A percentile compares a stretch with the other conserved stretches of the same genome.
These are phyloP conservation scores for Rhododendron henanense DNA, from an alignment of 148 eudicot genomes.

Conservation along the genomic window DNA sequence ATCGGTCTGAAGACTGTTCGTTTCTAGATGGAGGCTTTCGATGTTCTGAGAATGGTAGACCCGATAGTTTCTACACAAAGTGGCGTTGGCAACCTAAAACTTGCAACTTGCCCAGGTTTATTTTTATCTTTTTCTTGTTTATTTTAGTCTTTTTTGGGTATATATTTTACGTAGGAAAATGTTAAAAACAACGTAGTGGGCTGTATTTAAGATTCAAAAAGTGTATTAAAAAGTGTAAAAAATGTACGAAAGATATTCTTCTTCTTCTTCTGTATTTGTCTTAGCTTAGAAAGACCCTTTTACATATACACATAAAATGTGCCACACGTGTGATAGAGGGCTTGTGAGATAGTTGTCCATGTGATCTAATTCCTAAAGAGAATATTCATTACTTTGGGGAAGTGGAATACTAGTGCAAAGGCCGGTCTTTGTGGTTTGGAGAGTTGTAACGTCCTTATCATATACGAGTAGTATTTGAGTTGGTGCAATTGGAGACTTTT, in stretches of 20 bases:
- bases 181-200: background rate
- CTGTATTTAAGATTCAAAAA: no score
- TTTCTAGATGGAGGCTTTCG: conserved; percentile 84
- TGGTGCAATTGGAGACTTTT: background rate
- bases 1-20: conserved; percentile 59
- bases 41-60: conserved; percentile 80
- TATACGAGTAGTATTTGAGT: background rate
- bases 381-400: background rate
- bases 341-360: background rate
- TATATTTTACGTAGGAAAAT: background rate
- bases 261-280: no score
- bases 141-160: background rate
- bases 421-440: background rate
- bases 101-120: conserved; percentile 84
- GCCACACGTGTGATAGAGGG: background rate
- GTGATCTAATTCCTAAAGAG: background rate
- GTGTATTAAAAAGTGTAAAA: no score
- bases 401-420: background rate
- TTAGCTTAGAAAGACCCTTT: background rate
- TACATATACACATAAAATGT: background rate
- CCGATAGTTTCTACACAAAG: conserved; percentile 71
- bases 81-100: conserved; percentile 96
- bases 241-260: no score
- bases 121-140: background rate
- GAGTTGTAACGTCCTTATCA: background rate